Evolutionary conservation across 2,329 filamentous ascomycete genomes (phyloP).

Genomic region (Fusarium aywerte): DNA sequence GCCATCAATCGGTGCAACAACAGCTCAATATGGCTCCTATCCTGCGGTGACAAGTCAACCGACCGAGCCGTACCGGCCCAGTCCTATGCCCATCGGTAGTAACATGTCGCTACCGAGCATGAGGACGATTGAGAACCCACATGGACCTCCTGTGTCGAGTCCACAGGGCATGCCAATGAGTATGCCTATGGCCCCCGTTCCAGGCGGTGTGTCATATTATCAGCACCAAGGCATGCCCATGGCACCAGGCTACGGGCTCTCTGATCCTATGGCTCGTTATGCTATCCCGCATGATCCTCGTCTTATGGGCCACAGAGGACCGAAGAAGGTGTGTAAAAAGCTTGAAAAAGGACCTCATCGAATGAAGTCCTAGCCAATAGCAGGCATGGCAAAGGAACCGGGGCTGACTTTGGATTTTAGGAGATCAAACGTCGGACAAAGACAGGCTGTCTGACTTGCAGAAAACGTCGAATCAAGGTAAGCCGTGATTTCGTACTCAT

Average conservation of each 20-base stretch:
- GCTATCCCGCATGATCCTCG: constrained; percentile 61
- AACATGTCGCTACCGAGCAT: constrained; percentile 55
- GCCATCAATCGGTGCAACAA: constrained; percentile 37
- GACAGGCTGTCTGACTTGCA: constrained; percentile 71
- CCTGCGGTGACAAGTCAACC: constrained; percentile 45
- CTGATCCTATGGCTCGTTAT: constrained; percentile 59
- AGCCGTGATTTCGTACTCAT: constrained; percentile 47
- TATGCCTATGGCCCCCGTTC: constrained; percentile 46
- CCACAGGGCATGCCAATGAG: constrained; percentile 53
- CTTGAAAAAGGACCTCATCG: constrained; percentile 1
- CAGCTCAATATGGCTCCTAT: constrained; percentile 49
- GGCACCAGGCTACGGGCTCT: constrained; percentile 55
- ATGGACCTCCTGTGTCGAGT: constrained; percentile 48
- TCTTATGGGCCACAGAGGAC: constrained; percentile 60
- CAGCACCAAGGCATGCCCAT: constrained; percentile 52
- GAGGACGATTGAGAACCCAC: constrained; percentile 53
- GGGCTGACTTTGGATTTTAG: constrained; percentile 50
- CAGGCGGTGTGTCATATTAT: constrained; percentile 57
- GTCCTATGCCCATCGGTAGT: constrained; percentile 44
- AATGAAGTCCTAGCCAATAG: not conserved
- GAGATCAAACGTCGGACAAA: constrained; percentile 72
- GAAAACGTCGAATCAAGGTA: constrained; percentile 72
- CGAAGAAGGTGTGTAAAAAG: constrained; percentile 65
- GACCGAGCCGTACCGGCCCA: constrained; percentile 47
- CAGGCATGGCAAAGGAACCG: constrained; percentile 11